Base-by-base conservation (phyloP, 176 grass and related monocot genomes). In the Cenchrus purpureus region DNA sequence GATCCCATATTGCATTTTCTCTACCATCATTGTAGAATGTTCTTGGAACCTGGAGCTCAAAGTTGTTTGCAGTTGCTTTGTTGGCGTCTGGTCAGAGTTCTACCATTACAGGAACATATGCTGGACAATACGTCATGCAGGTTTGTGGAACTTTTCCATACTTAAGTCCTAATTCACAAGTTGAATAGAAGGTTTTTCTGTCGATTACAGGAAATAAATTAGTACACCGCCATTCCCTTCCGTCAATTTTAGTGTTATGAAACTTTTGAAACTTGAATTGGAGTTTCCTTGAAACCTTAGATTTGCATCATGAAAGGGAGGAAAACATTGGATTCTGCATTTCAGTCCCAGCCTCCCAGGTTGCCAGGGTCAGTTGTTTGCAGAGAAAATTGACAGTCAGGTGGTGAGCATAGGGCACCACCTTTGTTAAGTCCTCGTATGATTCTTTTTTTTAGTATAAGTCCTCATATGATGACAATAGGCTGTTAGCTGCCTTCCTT, bases 51-150 rank as follows among this genome's bases (percentile, higher is more conserved):
- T 98, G 97, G 97, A 92, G 93, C 86, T 98, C 97, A 63, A 98
- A 98, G 88, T 80, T 98, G 79, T 98, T 95, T 25, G 93, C 97
- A 45, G 67, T 98, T 73, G 97, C 97, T 60, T 92, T 98, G 77
- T 82, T 98, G 80, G 97, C 97, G 54, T 98, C 93, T 75, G 97
- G 97, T 77, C 97, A 98, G 74, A 98, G 93, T 89, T 98, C 97
- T 83, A 95, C 97, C 79, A 98, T 98, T 80, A 98, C 93, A 1
- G 97, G 97, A 85, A 98, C 97, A 20, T 98, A 98, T 83, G 97
- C 97, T 8, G 96, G 97, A 66, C 97, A 95, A 79, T 98, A 98
- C 74, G 97, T 95, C 53, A 98, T 98, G 97, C 97, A 98, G 97
- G 97, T 95, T 75, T 79, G 13, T 77, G 55, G 75, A 48, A 20